A percentile compares a stretch with the other conserved stretches of the same genome.
These are phyloP conservation scores for Mycena capillaripes DNA, from an alignment of 768 basidiomycete genomes.

Conservation along the genomic window DNA sequence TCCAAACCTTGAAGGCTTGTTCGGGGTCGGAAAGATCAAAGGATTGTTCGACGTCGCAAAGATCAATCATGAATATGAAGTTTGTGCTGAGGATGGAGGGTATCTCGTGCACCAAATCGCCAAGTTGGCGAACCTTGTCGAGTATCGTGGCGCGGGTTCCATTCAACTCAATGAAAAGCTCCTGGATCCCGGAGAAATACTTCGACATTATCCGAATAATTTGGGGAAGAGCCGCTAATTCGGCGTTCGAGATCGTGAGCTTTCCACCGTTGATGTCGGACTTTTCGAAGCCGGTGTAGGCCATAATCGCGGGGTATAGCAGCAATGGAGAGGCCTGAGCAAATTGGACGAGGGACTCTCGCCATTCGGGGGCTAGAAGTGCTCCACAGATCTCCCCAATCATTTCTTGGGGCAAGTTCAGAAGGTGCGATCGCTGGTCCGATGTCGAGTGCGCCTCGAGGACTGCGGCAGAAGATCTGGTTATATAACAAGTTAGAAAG, in stretches of 20 bases:
- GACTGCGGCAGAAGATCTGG: not conserved
- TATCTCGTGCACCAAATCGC: not conserved
- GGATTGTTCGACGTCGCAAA: no score
- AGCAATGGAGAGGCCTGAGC: not conserved
- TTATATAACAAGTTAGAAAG: no score
- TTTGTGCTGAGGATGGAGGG: not conserved
- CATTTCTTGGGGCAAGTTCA: not conserved
- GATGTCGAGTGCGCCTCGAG: not conserved
- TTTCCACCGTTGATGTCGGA: not conserved
- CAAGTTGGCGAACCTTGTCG: not conserved
- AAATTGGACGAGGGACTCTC: not conserved
- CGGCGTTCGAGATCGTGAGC: not conserved
- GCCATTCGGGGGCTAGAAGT: not conserved
- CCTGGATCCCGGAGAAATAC: not conserved
- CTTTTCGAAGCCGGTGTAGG: not conserved
- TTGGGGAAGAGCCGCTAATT: not conserved
- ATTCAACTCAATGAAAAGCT: not conserved
- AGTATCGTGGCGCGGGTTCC: not conserved
- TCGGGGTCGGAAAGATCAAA: no score
- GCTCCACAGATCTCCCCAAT: not conserved
- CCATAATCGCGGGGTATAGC: not conserved
- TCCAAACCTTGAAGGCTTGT: not conserved
- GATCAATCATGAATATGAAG: not conserved
- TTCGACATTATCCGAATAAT: not conserved
- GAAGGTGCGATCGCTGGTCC: not conserved